phyloP scores from a whole-genome alignment of 768 basidiomycete genomes.

The Rhizopogon sp. region DNA sequence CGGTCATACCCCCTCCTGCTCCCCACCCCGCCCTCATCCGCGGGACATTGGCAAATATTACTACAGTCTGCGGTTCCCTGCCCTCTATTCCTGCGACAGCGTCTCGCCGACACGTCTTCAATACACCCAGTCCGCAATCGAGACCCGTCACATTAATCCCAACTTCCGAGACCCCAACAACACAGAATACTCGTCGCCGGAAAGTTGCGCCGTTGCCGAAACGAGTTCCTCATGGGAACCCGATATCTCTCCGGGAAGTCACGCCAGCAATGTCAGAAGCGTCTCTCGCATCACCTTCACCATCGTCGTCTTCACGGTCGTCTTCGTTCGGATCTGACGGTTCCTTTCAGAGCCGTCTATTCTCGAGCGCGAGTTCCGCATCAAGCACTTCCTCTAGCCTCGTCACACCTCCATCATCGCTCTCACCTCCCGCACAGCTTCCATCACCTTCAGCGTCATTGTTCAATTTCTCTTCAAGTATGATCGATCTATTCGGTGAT shows the following conservation, averaged over 20 bases:
- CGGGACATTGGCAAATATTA: not conserved
- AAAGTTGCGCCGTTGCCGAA: conserved; percentile 22
- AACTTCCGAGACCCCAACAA: not conserved
- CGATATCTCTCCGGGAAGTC: conserved; percentile 8
- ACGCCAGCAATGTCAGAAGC: conserved; percentile 8
- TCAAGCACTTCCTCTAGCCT: not conserved
- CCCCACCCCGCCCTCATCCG: conserved; percentile 15
- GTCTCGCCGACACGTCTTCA: conserved; percentile 12
- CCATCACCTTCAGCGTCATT: not conserved
- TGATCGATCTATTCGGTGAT: conserved; percentile 3
- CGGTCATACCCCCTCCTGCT: conserved; percentile 9
- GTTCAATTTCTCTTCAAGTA: not conserved
- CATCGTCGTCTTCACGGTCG: not conserved
- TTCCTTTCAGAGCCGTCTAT: not conserved
- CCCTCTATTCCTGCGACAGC: conserved; percentile 1
- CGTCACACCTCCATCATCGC: not conserved
- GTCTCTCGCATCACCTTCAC: not conserved
- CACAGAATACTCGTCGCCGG: not conserved
- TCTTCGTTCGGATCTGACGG: conserved; percentile 1
- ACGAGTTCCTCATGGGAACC: conserved; percentile 16
- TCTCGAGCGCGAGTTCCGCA: not conserved
- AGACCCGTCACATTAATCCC: conserved; percentile 12
- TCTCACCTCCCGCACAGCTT: not conserved
- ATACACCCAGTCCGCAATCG: conserved; percentile 12
- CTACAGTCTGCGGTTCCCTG: conserved; percentile 4